Base-by-base conservation (phyloP, 352 stramenopile species). In the Thalassiosira mediterranea region DNA sequence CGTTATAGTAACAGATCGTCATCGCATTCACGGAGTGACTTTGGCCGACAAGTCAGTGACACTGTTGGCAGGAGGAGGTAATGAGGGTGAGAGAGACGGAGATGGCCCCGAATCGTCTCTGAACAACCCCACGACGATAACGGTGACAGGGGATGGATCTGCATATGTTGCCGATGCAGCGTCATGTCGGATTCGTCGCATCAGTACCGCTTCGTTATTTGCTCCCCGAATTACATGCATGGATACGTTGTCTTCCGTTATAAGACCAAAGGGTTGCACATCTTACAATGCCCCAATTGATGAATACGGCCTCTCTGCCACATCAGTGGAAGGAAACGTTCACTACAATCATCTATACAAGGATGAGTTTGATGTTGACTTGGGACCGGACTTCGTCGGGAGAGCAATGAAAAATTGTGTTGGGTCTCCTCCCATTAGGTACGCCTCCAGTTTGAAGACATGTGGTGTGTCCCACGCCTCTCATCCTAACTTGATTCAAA, bases 201-300 rank as follows among this genome's bases (percentile, higher is more conserved):
- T 98, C 2, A 92, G 88, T 0, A 91, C 90, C 7, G 86, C 95
- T 11, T 71, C 81, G 0, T 81, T 91, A 10, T 89, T 97, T 23
- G 88, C 93, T 13, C 80, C 88, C 13, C 34, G 68, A 4, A 68
- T 95, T 3, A 90, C 81, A 7, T 98, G 95, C 79, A 66, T 78
- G 4, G 96, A 95, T 29, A 88, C 80, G 46, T 74, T 95, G 1
- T 81, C 89, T 17, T 87, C 97, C 48, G 87, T 98, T 13, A 53
- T 98, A 21, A 79, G 95, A 7, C 96, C 96, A 0, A 96, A 92
- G 31, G 95, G 96, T 4, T 99, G 96, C 78, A 92, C 91, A 2
- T 98, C 93, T 8, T 98, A 98, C 75, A 95, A 98, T 26, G 87
- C 91, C 26, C 93, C 94, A 21, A 90, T 97, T 10, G 96, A 98